A percentile compares a stretch with the other conserved stretches of the same genome.
Conservation (phyloP, 2,329 filamentous ascomycete species). For the Neonectria hederae region DNA sequence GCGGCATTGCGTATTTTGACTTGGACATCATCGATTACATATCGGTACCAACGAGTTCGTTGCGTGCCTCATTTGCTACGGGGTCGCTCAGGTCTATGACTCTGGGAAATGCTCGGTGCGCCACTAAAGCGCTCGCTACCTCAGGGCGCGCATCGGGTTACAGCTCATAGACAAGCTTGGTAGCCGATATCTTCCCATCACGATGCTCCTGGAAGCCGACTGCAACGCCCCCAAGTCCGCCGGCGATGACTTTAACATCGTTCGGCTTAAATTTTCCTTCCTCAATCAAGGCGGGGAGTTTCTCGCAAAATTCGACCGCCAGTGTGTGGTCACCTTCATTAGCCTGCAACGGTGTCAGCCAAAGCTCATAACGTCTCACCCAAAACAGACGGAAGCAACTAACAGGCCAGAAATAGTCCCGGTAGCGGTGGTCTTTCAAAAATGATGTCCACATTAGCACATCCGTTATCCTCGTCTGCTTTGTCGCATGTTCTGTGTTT, state of each 20-base stretch:
- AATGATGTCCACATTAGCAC: slow-evolving; percentile 57
- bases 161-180: slow-evolving; percentile 52
- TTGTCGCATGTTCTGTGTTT: slow-evolving; percentile 48
- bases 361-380: too few species aligned
- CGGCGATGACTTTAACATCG: slow-evolving; percentile 39
- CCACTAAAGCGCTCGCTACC: neutral
- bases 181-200: slow-evolving; percentile 50
- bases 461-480: slow-evolving; percentile 49
- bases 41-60: neutral
- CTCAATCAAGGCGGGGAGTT: slow-evolving; percentile 47
- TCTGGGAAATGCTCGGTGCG: neutral
- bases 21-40: neutral
- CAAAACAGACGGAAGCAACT: slow-evolving; percentile 35
- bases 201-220: slow-evolving; percentile 51
- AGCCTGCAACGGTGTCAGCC: slow-evolving; percentile 37
- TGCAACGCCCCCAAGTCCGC: slow-evolving; percentile 45
- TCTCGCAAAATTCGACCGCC: slow-evolving; percentile 48
- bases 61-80: neutral
- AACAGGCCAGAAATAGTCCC: slow-evolving; percentile 49
- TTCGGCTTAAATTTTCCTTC: slow-evolving; percentile 49
- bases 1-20: neutral
- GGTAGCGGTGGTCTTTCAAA: slow-evolving; percentile 51
- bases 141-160: neutral
- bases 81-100: neutral
- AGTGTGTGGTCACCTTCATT: slow-evolving; percentile 50